Base-by-base conservation (phyloP, 2,329 filamentous ascomycete genomes). In the Metarhizium sp. region DNA sequence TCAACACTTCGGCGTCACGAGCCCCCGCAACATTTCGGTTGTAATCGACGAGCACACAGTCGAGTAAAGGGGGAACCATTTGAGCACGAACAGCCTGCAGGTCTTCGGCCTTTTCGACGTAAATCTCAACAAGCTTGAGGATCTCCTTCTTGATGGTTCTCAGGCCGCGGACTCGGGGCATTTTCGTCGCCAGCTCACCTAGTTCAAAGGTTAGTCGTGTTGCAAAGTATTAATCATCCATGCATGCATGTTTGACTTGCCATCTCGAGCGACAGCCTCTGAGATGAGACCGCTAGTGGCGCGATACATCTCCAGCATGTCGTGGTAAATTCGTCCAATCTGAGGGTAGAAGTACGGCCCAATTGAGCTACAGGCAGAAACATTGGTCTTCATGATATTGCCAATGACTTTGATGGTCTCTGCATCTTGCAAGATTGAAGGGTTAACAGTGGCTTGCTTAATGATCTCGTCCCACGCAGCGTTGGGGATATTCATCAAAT, bases 371-470 rank as follows among this genome's bases (percentile, higher is more conserved):
- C 94, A 99, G 40, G 94, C 94, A n/a, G 95, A 92, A 4, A 99
- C 94, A 65, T 99, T 99, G 1, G 94, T 99, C 81, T 99, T 99
- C 94, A 99, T 99, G 69, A 99, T 96, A 73, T 99, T 99, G 62
- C 94, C 94, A 59, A 99, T 92, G 62, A 99, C 86, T 77, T 99
- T 99, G 76, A 99, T 97, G 1, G 92, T 95, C 63, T 99, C 92
- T 11, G 86, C 78, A 66, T 97, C 91, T 70, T 97, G 90, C 13
- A 99, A 79, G 62, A 94, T 91, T 25, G 85, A 80, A 0, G 94
- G 90, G 67, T 96, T 86, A 58, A 87, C 80, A 54, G 90, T 94
- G 29, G 94, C 94, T 67, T 88, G 83, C 63, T 84, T 83, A 67
- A 99, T 99, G 65, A 99, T 96, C 65, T 87, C 84, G 67, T 96